Conservation (phyloP, 345 rosid genomes). For the Camelina laxa region DNA sequence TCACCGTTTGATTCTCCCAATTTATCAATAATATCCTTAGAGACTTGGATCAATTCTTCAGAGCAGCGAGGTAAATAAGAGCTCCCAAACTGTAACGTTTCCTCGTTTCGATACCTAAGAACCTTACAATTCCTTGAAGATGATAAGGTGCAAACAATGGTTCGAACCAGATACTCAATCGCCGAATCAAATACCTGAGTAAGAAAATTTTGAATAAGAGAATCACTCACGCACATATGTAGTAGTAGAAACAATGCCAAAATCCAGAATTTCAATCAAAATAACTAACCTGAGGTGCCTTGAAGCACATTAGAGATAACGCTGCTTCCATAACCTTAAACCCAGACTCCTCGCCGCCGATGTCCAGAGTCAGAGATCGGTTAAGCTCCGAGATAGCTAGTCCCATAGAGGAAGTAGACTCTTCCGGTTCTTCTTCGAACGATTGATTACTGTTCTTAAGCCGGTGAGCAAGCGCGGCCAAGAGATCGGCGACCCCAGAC, state of each 20-base stretch:
- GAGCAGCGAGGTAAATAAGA: conserved; percentile 47
- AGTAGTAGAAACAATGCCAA: neutral
- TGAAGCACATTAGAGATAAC: conserved; percentile 74
- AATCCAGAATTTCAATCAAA: neutral
- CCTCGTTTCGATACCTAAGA: conserved; percentile 47
- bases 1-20: conserved; percentile 55
- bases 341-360: conserved; percentile 42
- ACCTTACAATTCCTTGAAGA: conserved; percentile 58
- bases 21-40: conserved; percentile 48
- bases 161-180: conserved; percentile 57
- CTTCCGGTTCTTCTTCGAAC: conserved; percentile 31
- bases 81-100: conserved; percentile 61
- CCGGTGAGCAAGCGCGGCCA: conserved; percentile 26
- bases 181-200: conserved; percentile 66
- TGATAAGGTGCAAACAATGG: conserved; percentile 59
- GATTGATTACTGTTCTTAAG: neutral
- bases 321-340: conserved; percentile 66
- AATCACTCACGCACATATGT: neutral
- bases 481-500: conserved; percentile 36
- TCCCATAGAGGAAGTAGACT: conserved; percentile 42
- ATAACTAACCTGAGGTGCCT: conserved; percentile 60
- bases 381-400: conserved; percentile 59
- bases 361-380: conserved; percentile 57
- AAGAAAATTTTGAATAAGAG: neutral
- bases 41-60: conserved; percentile 54